Evolutionary conservation across 1,284 basidiomycete species (phyloP).

Genomic region (Ganoderma sp.): DNA sequence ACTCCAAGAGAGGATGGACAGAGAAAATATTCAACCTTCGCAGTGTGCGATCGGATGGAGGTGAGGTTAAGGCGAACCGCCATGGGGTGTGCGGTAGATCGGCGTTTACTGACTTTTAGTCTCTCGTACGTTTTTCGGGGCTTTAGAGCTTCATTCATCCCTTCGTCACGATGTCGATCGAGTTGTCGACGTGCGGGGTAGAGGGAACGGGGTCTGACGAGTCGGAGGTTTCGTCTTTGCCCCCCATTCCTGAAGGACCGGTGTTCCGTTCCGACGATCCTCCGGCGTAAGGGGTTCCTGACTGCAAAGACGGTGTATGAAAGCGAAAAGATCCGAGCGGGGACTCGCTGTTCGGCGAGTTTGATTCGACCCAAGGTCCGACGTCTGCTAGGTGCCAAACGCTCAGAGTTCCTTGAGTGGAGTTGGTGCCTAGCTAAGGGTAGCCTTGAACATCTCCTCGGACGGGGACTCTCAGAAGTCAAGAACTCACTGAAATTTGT

Average conservation of each 20-base stretch:
- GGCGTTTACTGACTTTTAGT: constrained; percentile 22
- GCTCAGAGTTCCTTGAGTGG: constrained; percentile 8
- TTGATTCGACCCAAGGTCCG: constrained; percentile 7
- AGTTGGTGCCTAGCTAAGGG: constrained; percentile 23
- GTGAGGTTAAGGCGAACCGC: neutral
- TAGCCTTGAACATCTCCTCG: neutral
- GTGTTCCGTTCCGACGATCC: constrained; percentile 20
- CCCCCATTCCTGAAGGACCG: neutral
- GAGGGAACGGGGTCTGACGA: neutral
- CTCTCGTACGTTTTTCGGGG: constrained; percentile 10
- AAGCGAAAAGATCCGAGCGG: constrained; percentile 10
- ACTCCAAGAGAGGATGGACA: constrained; percentile 25
- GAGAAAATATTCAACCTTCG: constrained; percentile 6
- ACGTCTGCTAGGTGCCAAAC: neutral
- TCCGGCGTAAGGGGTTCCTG: constrained; percentile 6
- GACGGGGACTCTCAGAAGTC: constrained; percentile 18
- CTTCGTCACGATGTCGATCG: neutral
- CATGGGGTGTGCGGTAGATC: constrained; percentile 9
- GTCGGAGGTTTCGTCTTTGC: constrained; percentile 2
- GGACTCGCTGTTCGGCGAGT: constrained; percentile 9
- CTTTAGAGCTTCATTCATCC: neutral
- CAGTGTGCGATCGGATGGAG: constrained; percentile 8
- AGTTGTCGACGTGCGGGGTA: neutral
- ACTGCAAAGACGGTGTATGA: neutral
- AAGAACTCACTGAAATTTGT: constrained; percentile 21